These are phyloP conservation scores for Pelargonium citronellum DNA, from an alignment of 441 rosid genomes.

Conservation along the genomic window DNA sequence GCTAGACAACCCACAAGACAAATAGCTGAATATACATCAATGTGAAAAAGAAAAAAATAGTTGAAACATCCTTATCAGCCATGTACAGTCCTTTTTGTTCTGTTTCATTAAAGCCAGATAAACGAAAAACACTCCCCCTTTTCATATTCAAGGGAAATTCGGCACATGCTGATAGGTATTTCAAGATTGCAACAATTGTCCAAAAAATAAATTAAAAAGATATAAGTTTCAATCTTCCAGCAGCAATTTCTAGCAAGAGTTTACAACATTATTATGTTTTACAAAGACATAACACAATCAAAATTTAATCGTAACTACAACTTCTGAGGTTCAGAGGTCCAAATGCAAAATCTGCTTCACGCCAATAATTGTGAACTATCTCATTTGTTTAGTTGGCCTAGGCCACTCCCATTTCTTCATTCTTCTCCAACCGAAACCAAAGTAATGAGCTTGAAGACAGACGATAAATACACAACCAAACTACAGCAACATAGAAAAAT, in stretches of 20 bases:
- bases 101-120: neutral
- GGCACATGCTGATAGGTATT: neutral
- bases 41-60: neutral
- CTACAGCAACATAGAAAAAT: neutral
- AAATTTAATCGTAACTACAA: neutral
- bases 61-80: neutral
- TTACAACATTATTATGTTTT: neutral
- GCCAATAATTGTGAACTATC: neutral
- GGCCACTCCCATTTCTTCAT: neutral
- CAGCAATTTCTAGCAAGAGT: neutral
- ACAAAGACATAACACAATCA: neutral
- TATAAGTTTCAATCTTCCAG: neutral
- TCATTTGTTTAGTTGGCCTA: neutral
- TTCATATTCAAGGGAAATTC: neutral
- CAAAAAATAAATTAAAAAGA: neutral
- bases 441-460: neutral
- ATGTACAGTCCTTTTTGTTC: neutral
- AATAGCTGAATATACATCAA: neutral
- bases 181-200: neutral
- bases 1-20: conserved; percentile 1
- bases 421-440: neutral
- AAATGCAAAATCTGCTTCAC: neutral
- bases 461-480: neutral
- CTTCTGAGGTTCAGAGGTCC: neutral
- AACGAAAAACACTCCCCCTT: neutral